These are phyloP conservation scores for Amanita inopinata DNA, from an alignment of 768 basidiomycete species.

Conservation along the genomic window DNA sequence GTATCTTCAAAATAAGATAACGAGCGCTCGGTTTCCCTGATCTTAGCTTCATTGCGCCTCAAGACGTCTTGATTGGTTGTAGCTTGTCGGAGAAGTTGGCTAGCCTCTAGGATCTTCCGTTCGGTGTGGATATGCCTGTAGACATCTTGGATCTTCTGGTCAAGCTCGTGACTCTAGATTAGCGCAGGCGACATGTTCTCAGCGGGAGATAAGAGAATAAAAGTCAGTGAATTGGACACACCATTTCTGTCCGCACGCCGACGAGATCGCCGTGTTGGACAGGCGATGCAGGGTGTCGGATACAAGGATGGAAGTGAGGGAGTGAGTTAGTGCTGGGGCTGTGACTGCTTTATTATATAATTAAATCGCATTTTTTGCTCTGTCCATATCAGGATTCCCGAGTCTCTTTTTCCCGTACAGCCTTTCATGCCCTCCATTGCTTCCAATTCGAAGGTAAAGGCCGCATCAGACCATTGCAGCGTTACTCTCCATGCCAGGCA, in stretches of 20 bases:
- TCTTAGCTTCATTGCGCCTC: slow-evolving; percentile 72
- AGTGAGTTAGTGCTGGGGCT: slow-evolving; percentile 11
- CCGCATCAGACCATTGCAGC: slow-evolving; percentile 27
- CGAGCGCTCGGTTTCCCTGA: slow-evolving; percentile 76
- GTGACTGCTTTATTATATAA: slow-evolving; percentile 16
- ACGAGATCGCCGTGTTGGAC: slow-evolving; percentile 17
- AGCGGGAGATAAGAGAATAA: slow-evolving; percentile 5
- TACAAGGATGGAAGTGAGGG: slow-evolving; percentile 1
- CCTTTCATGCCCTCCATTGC: slow-evolving; percentile 1
- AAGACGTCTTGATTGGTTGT: slow-evolving; percentile 84
- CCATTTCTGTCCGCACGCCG: slow-evolving; percentile 17
- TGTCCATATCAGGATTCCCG: too few relatives aligned
- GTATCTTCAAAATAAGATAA: slow-evolving; percentile 84
- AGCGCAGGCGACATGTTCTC: slow-evolving; percentile 13
- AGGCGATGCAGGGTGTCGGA: slow-evolving; percentile 16
- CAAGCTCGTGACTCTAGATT: slow-evolving; percentile 53
- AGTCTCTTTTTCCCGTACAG: too few relatives aligned
- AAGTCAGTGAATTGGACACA: slow-evolving; percentile 9
- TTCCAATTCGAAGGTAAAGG: slow-evolving; percentile 8
- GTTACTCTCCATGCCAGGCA: slow-evolving; percentile 18
- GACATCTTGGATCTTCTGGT: slow-evolving; percentile 90
- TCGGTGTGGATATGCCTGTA: slow-evolving; percentile 86
- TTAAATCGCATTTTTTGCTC: slow-evolving; percentile 4
- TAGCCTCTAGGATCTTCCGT: slow-evolving; percentile 85
- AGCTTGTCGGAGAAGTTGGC: slow-evolving; percentile 67